Evolutionary conservation across 768 basidiomycete genomes (phyloP), one percentile per base, ranked within the genome.

Genomic region (Mycena kentingensis): DNA sequence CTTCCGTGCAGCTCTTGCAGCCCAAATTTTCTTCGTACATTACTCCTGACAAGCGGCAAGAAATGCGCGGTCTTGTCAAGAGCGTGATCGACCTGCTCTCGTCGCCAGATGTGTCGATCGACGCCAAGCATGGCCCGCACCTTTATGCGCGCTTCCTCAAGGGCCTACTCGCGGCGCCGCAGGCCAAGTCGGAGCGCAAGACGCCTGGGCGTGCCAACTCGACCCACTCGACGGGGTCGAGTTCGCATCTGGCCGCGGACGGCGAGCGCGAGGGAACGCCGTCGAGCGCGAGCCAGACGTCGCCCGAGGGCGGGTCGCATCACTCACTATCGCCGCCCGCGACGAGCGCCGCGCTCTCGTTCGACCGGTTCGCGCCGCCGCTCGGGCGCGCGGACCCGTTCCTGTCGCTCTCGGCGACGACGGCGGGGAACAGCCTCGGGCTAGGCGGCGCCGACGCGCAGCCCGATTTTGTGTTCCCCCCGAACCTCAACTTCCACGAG

Each of bases 61-160:
- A 85, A 54, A 88, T 92, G 50, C 80, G 81, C 19, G 64, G 67
- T 0, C 72, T 83, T 21, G 87, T 93, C 0, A 81, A 85, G 62
- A 75, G 77, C 49, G 82, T 87, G 52, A 78, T 87, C 39, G 77
- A 87, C 54, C 76, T 90, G 1, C 77, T 93, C 4, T 79, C 80
- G 3, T 82, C 84, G 0, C 78, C 86, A 5, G 83, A 85, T 49
- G 80, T 93, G 16, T 84, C 85, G 18, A 78, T 93, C 52, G 91
- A 93, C 68, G 85, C 88, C 24, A 83, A 84, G 16, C 90, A 93
- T 63, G 88, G 87, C 0, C 90, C 90, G 1, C 87, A 83, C 64
- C 72, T 92, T 5, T 92, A 90, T 66, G 82, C 90, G 0, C 84
- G 82, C 42, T 93, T 93, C 78, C 75, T 93, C 39, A 80, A 81